Evolutionary conservation across 371 early-diverging fungal species (phyloP), one percentile per base, ranked within the genome.

Genomic region (Mucor saturninus): DNA sequence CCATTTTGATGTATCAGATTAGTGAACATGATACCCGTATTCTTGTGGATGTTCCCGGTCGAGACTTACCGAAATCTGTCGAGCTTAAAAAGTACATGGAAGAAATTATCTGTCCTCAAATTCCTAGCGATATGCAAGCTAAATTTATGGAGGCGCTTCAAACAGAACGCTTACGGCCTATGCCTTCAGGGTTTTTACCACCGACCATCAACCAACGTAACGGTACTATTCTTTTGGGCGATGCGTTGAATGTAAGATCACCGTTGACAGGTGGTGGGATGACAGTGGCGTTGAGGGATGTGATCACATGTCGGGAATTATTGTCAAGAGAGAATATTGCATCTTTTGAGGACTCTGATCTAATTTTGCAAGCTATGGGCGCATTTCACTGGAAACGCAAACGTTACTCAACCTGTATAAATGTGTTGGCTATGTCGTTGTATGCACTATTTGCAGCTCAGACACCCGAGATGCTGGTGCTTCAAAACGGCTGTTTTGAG

Each of bases 261-360:
- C 96, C 97, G 11, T 75, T 98, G 48, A 97, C 97, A 1, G 97
- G 98, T 49, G 95, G 89, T 61, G 98, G 98, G 15, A 98, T 98
- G 98, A 97, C 98, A 0, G 93, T 98, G 0, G 98, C 91, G 2
- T 78, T 96, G 38, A 89, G 90, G 80, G 98, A 98, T 75, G 93
- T 93, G 4, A 87, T 94, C 2, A 79, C 86, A 9, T 56, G 94
- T 38, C 65, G 75, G 31, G 74, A 86, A 0, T 65, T 88, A 13
- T 74, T 95, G 9, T 68, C 74, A 13, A 68, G 64, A 57, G 68
- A 80, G 59, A 72, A 73, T 43, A 75, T 86, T 5, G 85, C 88
- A 37, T 85, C 83, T 38, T 74, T 85, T 39, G 72, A 70, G 15
- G 80, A 86, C 37, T 69, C 75, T 43, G 81, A 80, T 29, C 68